Evolutionary conservation across 768 basidiomycete species (phyloP), one percentile per base, ranked within the genome.

Genomic region (Grammothele lineata): DNA sequence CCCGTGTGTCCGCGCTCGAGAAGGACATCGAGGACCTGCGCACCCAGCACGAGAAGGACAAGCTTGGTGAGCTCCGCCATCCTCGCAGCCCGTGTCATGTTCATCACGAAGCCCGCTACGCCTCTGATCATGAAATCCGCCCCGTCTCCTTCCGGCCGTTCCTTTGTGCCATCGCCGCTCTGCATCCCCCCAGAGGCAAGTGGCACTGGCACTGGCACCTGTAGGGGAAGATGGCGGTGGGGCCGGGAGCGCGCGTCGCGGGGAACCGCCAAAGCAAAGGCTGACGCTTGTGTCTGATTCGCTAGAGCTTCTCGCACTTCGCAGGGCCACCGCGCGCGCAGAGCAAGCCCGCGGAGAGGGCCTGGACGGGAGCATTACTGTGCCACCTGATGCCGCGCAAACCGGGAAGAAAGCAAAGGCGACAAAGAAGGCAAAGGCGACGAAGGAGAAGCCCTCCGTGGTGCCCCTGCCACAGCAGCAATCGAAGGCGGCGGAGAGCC

Each of bases 1-100:
- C 55, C 5, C 68, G 66, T 44, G 76, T 69, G 1, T 58, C 73
- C n/a, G 56, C 60, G 19, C 57, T 78, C 19, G 76, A 78, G 48
- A 62, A 54, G 40, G 64, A 75, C 24, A 53, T 69, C 27, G 57
- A 59, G 8, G 57, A 53, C 6, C 59, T 81, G 40, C 65, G 70
- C 48, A 62, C 59, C 43, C 64, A 68, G 49, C 68, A 71, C 36
- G 74, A 76, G 8, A 56, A 59, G 1, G 70, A 73, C 51, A 68
- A 66, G 54, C 66, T 71, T 32, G 69, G 76, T 76, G 53, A 26
- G 69, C 57, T 22, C 18, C 30, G 40, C 7, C 35, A 4, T 35
- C 24, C 38, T 18, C 35, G 34, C 11, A 36, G n/a, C 24, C 26
- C 15, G 27, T 27, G 38, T 24, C 33, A n/a, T 45, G 12, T 41